phyloP scores from a whole-genome alignment of 2,329 filamentous ascomycete species.

The Paracamarosporium sp. region DNA sequence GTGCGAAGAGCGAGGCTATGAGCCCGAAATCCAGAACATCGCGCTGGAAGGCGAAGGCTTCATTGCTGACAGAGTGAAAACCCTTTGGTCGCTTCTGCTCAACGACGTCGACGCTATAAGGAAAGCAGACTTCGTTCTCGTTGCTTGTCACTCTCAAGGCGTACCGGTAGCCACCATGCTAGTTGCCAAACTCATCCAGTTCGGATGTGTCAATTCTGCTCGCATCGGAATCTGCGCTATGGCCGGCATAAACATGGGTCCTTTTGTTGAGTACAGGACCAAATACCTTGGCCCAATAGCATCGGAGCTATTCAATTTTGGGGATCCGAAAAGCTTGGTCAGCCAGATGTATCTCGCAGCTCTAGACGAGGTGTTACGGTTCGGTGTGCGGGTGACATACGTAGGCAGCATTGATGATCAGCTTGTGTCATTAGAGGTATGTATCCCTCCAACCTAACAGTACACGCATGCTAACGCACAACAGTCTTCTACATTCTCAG shows the following conservation, averaged over 20 bases:
- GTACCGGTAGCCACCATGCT: constrained; percentile 94
- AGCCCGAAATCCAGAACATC: constrained; percentile 89
- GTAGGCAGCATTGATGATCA: constrained; percentile 97
- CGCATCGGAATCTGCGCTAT: constrained; percentile 86
- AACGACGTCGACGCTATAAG: constrained; percentile 95
- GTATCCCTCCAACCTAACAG: constrained; percentile 17
- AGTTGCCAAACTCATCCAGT: constrained; percentile 87
- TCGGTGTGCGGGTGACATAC: constrained; percentile 84
- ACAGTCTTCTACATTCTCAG: constrained; percentile 83
- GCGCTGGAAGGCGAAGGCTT: constrained; percentile 94
- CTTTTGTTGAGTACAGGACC: constrained; percentile 90
- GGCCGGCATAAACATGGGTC: constrained; percentile 92
- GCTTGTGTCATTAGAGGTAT: constrained; percentile 86
- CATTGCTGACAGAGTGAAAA: constrained; percentile 86
- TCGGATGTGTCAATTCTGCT: constrained; percentile 79
- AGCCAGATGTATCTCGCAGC: constrained; percentile 81
- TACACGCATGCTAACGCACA: constrained; percentile 5
- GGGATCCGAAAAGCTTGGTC: constrained; percentile 78
- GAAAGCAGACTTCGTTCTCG: constrained; percentile 83
- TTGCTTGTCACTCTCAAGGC: constrained; percentile 96
- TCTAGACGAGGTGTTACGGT: constrained; percentile 74
- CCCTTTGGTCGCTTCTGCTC: constrained; percentile 90
- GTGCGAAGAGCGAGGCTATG: constrained; percentile 72
- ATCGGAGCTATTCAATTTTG: constrained; percentile 95
- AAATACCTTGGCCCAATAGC: constrained; percentile 88